These are phyloP conservation scores for Sugiyamaella marilandica DNA, from an alignment of 805 yeast species.

Conservation along the genomic window DNA sequence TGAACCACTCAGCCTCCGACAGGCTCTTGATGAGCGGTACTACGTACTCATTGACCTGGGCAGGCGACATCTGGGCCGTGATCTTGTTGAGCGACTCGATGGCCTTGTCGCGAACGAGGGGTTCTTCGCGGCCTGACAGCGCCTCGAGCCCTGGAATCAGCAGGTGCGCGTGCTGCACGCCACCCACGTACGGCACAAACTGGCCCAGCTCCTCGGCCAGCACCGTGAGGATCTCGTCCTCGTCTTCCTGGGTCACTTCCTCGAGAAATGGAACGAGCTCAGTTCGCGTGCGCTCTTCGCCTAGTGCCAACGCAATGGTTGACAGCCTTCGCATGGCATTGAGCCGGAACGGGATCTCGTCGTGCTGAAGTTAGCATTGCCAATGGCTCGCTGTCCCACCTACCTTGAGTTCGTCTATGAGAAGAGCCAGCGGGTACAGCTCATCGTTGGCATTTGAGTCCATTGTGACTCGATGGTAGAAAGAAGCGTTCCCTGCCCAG, in stretches of 20 bases:
- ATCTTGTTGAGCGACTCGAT: slow-evolving; percentile 76
- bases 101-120: slow-evolving; percentile 91
- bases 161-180: slow-evolving; percentile 55
- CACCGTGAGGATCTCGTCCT: slow-evolving; percentile 94
- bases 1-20: slow-evolving; percentile 90
- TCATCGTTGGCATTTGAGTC: slow-evolving; percentile 39
- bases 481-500: background rate
- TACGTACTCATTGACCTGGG: slow-evolving; percentile 61
- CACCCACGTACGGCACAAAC: slow-evolving; percentile 88
- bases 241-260: slow-evolving; percentile 72
- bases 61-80: slow-evolving; percentile 40
- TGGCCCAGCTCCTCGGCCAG: slow-evolving; percentile 86
- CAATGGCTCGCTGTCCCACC: background rate
- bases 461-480: slow-evolving; percentile 7
- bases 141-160: slow-evolving; percentile 67
- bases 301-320: slow-evolving; percentile 91
- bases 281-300: slow-evolving; percentile 84
- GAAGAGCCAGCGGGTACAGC: slow-evolving; percentile 87
- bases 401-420: slow-evolving; percentile 87
- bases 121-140: slow-evolving; percentile 91
- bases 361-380: slow-evolving; percentile 47
- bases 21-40: slow-evolving; percentile 73
- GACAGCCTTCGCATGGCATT: slow-evolving; percentile 92
- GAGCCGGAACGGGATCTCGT: slow-evolving; percentile 88
- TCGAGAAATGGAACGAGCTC: slow-evolving; percentile 89